Percentiles rank a stretch among this genome's conserved stretches.
These are phyloP conservation scores for Stemphylium lycopersici DNA, from an alignment of 2,329 filamentous ascomycete species.

Conservation along the genomic window DNA sequence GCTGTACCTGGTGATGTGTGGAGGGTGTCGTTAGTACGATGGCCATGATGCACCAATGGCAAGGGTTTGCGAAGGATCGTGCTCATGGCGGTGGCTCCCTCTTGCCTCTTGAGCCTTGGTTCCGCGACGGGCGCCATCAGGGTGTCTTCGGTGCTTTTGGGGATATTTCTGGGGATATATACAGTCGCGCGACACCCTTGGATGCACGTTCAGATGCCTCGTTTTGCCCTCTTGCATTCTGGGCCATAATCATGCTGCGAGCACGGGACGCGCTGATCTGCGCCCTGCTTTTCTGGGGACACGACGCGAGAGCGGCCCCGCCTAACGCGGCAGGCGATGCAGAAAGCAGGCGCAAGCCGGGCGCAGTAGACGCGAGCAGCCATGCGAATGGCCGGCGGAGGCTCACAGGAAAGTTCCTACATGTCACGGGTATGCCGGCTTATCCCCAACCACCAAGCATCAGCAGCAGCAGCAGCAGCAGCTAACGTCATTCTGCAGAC, in stretches of 20 bases:
- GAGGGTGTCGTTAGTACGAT: constrained; percentile 1
- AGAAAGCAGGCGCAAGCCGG: constrained; percentile 16
- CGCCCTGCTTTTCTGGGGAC: constrained; percentile 35
- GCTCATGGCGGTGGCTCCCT: constrained; percentile 22
- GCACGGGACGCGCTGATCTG: constrained; percentile 32
- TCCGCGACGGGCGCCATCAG: constrained; percentile 23
- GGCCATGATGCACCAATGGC: constrained; percentile 34
- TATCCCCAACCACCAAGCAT: neutral
- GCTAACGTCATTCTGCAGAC: constrained; percentile 61
- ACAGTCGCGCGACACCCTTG: constrained; percentile 20
- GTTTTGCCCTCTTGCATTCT: neutral
- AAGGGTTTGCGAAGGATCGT: constrained; percentile 26
- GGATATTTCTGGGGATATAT: constrained; percentile 13
- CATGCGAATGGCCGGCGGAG: constrained; percentile 25
- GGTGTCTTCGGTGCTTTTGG: constrained; percentile 22
- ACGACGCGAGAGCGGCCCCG: constrained; percentile 35
- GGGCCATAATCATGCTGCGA: constrained; percentile 28
- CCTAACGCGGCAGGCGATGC: constrained; percentile 22
- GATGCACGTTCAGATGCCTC: neutral
- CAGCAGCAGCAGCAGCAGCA: neutral
- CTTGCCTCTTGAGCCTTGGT: constrained; percentile 18
- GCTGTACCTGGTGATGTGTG: constrained; percentile 2
- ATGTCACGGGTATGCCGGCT: constrained; percentile 77
- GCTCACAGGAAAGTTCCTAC: constrained; percentile 74
- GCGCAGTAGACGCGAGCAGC: constrained; percentile 15